A percentile compares a stretch with the other conserved stretches of the same genome.
Conservation (phyloP, 805 yeast species). For the Hanseniaspora lachancei region DNA sequence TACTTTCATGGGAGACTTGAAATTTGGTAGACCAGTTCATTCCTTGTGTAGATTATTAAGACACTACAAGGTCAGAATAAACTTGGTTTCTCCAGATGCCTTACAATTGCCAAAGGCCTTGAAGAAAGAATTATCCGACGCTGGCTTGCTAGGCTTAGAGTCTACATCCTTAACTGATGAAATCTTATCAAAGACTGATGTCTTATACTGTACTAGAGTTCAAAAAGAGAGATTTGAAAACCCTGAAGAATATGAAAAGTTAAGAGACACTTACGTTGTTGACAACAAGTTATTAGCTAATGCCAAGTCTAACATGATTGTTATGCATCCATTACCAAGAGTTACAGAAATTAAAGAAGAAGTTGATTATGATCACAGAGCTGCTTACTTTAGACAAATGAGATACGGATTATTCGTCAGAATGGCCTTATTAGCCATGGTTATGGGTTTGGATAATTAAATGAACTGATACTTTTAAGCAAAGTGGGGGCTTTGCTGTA, state of each 20-base stretch:
- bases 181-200: slow-evolving; percentile 80
- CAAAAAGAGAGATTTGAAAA: slow-evolving; percentile 90
- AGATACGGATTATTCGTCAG: slow-evolving; percentile 94
- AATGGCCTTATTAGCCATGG: slow-evolving; percentile 98
- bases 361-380: slow-evolving; percentile 98
- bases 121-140: slow-evolving; percentile 48
- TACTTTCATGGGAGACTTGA: slow-evolving; percentile 97
- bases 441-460: slow-evolving; percentile 80
- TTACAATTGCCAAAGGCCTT: slow-evolving; percentile 68
- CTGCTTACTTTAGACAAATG: slow-evolving; percentile 99
- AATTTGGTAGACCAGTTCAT: slow-evolving; percentile 97
- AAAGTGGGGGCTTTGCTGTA: slow-evolving; percentile 12
- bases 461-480: neutral
- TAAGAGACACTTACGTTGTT: slow-evolving; percentile 82
- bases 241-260: slow-evolving; percentile 63
- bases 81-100: slow-evolving; percentile 83
- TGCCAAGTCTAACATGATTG: slow-evolving; percentile 97
- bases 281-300: slow-evolving; percentile 81
- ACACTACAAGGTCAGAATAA: slow-evolving; percentile 85
- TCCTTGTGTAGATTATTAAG: slow-evolving; percentile 80
- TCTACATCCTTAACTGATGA: slow-evolving; percentile 68
- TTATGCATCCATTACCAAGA: slow-evolving; percentile 98
- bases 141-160: slow-evolving; percentile 62
- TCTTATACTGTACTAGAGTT: slow-evolving; percentile 92
- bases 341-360: slow-evolving; percentile 93